Base-by-base conservation (phyloP, 495 filamentous ascomycete genomes). In the Saxophila tyrrhenica region DNA sequence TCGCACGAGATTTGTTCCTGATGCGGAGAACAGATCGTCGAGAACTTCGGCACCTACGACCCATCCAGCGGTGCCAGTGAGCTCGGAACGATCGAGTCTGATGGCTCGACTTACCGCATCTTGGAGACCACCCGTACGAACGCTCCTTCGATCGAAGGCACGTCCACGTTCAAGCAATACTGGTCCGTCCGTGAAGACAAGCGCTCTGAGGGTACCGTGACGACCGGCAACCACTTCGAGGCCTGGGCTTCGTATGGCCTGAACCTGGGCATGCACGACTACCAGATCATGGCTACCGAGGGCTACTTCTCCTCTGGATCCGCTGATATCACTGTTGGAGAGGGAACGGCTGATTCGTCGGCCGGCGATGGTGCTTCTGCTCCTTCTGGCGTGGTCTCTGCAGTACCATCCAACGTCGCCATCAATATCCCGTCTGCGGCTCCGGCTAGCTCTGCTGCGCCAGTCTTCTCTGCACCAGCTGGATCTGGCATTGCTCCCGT, bases 81-180 rank as follows among this genome's bases (percentile, higher is more conserved):
- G n/a, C 38, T 44, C 10, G 55, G 55, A 39, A 57, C 50, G 19
- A n/a, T 57, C 9, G 39, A 48, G 20, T 45, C 48, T 16, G 65
- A 68, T 48, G 65, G 64, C 48, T 24, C 49, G 24, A 56, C 51
- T 43, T 68, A 68, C 56, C 22, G 54, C 23, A 64, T 66, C 39
- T 51, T 48, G 17, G 2, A 25, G 7, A 44, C 49, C 16, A 62
- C 56, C 2, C 64, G 65, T 22, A 61, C 53, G 19, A 66, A 68
- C 21, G 20, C 17, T 19, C 77, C 81, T 10, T 76, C 71, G 2
- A 81, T 83, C 57, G 60, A 72, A 9, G 80, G 80, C 23, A 81
- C 77, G 21, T 63, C 69, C 1, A 85, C 76, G 44, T 84, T 84
- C 61, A 67, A 71, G 25, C 81, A 85, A 69, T 83, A 72, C 64